These are phyloP conservation scores for Phlyctochytrium arcticum DNA, from an alignment of 192 early-diverging fungal genomes.

Conservation along the genomic window DNA sequence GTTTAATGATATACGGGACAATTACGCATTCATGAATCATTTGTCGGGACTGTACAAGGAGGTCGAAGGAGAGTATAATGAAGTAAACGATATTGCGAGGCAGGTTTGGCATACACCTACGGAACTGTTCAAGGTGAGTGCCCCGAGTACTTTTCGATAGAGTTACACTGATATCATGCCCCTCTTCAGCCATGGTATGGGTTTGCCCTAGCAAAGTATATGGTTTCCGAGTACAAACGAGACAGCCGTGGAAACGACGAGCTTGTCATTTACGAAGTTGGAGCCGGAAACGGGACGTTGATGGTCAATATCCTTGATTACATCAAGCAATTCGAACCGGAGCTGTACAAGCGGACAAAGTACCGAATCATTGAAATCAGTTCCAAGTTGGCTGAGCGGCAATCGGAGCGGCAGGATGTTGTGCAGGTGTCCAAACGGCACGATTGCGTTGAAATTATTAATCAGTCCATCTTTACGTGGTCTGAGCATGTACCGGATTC, in stretches of 20 bases:
- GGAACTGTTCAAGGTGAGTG: constrained; percentile 76
- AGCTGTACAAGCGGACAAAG: constrained; percentile 69
- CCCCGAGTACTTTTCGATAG: neutral
- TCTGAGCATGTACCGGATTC: constrained; percentile 56
- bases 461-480: constrained; percentile 93
- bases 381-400: constrained; percentile 63
- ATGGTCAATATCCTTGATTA: constrained; percentile 92
- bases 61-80: constrained; percentile 28
- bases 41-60: constrained; percentile 67
- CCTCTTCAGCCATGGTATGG: constrained; percentile 79
- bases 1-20: constrained; percentile 66
- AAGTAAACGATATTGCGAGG: constrained; percentile 53
- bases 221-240: constrained; percentile 72
- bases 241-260: constrained; percentile 36
- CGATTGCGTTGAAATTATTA: constrained; percentile 65
- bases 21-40: constrained; percentile 77
- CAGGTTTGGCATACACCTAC: constrained; percentile 99
- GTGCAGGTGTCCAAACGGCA: constrained; percentile 22
- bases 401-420: constrained; percentile 16
- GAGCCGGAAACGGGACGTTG: constrained; percentile 94
- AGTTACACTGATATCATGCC: neutral
- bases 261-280: constrained; percentile 90
- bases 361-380: constrained; percentile 96
- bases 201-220: constrained; percentile 83
- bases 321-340: constrained; percentile 69